Evolutionary conservation across 2,329 filamentous ascomycete genomes (phyloP).

Genomic region (Helminthosporium solani): DNA sequence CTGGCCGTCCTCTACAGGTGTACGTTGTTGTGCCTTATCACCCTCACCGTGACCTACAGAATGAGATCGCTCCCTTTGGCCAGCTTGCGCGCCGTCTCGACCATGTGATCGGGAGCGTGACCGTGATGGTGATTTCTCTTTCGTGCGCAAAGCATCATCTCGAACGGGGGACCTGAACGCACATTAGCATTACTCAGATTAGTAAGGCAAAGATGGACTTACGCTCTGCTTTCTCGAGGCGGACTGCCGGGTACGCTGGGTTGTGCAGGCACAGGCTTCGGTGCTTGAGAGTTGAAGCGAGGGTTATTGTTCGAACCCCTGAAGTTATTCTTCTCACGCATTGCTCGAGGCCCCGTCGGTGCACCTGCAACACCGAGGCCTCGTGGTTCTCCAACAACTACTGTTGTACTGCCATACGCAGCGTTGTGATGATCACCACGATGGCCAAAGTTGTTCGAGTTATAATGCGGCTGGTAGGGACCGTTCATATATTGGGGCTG

Average conservation of each 20-base stretch:
- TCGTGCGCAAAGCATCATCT: constrained; percentile 35
- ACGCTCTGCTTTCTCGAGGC: constrained; percentile 32
- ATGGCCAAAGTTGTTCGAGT: constrained; percentile 42
- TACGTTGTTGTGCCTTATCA: constrained; percentile 56
- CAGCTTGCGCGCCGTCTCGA: constrained; percentile 19
- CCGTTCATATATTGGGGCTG: constrained; percentile 57
- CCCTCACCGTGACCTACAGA: constrained; percentile 50
- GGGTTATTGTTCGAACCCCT: constrained; percentile 52
- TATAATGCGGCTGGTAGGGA: constrained; percentile 39
- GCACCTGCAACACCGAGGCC: constrained; percentile 67
- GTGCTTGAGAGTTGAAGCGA: constrained; percentile 25
- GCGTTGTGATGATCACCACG: constrained; percentile 50
- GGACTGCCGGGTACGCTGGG: constrained; percentile 25
- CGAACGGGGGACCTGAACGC: constrained; percentile 31
- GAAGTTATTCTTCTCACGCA: constrained; percentile 80
- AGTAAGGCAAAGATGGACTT: constrained; percentile 13
- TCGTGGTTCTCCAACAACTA: constrained; percentile 43
- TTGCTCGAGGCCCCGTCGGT: constrained; percentile 89
- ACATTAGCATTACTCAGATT: constrained; percentile 7
- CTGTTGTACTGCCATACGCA: constrained; percentile 40
- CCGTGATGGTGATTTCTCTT: constrained; percentile 44
- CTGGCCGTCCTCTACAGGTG: constrained; percentile 36
- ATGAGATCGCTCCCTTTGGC: constrained; percentile 22
- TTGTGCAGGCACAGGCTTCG: constrained; percentile 23
- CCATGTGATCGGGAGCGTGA: constrained; percentile 44